These are phyloP conservation scores for Lactarius evosmus DNA, from an alignment of 768 basidiomycete genomes.

Conservation along the genomic window DNA sequence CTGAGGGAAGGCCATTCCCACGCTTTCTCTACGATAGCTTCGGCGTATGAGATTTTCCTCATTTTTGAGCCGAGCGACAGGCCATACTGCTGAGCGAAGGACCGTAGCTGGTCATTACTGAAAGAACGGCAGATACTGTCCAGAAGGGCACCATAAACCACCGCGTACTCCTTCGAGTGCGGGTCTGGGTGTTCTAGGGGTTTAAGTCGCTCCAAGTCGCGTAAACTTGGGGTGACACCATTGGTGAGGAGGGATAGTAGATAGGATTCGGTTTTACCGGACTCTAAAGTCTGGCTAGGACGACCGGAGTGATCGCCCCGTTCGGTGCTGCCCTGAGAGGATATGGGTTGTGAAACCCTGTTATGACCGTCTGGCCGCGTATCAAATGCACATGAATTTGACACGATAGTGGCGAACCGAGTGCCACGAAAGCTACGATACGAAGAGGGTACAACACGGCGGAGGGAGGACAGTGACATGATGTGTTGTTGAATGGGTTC, in stretches of 20 bases:
- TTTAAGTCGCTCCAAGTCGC: slow-evolving; percentile 59
- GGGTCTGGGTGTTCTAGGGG: slow-evolving; percentile 42
- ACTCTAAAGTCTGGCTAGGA: slow-evolving; percentile 35
- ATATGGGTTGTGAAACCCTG: background rate
- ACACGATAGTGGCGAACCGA: slow-evolving; percentile 1
- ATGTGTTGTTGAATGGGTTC: too few relatives aligned
- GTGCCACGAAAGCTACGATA: background rate
- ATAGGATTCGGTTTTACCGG: slow-evolving; percentile 52
- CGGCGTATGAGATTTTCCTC: slow-evolving; percentile 43
- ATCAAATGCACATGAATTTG: slow-evolving; percentile 2
- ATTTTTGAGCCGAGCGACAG: slow-evolving; percentile 32
- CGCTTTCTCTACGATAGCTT: slow-evolving; percentile 55
- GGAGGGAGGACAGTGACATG: slow-evolving; percentile 19
- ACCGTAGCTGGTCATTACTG: slow-evolving; percentile 55
- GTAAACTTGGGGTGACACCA: slow-evolving; percentile 48
- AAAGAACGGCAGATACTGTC: slow-evolving; percentile 59
- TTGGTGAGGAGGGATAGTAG: slow-evolving; percentile 51
- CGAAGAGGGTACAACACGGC: slow-evolving; percentile 11
- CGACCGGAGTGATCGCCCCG: background rate
- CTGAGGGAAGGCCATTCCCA: slow-evolving; percentile 70
- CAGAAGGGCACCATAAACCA: slow-evolving; percentile 51
- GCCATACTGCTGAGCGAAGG: slow-evolving; percentile 50
- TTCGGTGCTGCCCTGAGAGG: background rate
- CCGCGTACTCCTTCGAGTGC: slow-evolving; percentile 46
- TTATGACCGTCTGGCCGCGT: background rate